Evolutionary conservation across 139 green algal genomes (phyloP).

Genomic region (Closterium sp.): DNA sequence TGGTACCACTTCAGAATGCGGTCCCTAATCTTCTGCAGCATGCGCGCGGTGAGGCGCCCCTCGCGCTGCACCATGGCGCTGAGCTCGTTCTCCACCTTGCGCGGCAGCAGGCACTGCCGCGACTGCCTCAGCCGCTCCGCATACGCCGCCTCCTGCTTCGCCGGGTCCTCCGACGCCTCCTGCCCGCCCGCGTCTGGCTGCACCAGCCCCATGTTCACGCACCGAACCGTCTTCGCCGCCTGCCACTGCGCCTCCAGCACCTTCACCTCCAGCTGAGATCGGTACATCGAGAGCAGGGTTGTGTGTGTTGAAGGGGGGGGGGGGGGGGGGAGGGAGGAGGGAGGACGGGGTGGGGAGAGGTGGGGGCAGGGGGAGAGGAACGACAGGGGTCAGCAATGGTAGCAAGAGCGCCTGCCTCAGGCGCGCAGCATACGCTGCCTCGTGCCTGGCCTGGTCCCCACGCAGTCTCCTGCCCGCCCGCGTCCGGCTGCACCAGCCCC

Average conservation of each 20-base stretch:
- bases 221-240: constrained; percentile 10
- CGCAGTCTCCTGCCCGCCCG: background rate
- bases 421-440: background rate
- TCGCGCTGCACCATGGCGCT: constrained; percentile 20
- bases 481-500: constrained; percentile 14
- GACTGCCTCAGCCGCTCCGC: background rate
- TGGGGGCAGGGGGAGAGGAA: too few species aligned
- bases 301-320: background rate
- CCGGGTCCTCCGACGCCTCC: background rate
- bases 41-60: constrained; percentile 17
- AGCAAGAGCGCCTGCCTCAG: background rate
- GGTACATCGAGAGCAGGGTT: background rate
- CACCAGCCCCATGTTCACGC: constrained; percentile 31
- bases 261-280: constrained; percentile 31
- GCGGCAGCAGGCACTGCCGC: background rate
- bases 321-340: too few species aligned
- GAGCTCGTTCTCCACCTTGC: constrained; percentile 2
- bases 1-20: constrained; percentile 77
- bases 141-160: background rate
- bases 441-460: background rate
- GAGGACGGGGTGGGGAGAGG: too few species aligned
- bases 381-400: too few species aligned
- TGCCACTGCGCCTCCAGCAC: constrained; percentile 25
- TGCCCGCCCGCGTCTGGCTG: background rate
- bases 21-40: constrained; percentile 57